phyloP scores from a whole-genome alignment of 768 basidiomycete genomes.

The Mycena filopes region DNA sequence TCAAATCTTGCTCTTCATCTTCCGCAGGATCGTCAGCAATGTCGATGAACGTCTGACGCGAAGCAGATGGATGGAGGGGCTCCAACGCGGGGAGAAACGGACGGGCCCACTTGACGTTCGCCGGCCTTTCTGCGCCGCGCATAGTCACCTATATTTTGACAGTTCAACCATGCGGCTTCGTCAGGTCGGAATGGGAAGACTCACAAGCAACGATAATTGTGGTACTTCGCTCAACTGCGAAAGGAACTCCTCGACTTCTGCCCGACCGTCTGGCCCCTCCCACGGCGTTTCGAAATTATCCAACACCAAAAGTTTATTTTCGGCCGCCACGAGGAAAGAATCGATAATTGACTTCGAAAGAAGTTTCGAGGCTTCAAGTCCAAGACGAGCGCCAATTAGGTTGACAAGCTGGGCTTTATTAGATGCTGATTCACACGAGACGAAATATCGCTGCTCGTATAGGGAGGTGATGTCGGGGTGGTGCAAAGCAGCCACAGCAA shows the following conservation, averaged over 20 bases:
- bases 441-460: constrained; percentile 15
- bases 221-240: constrained; percentile 8
- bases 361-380: constrained; percentile 3
- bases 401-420: background rate
- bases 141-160: constrained; percentile 20
- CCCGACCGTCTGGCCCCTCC: constrained; percentile 10
- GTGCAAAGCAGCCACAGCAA: constrained; percentile 7
- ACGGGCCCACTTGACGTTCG: constrained; percentile 17
- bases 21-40: constrained; percentile 16
- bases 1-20: constrained; percentile 2
- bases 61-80: constrained; percentile 11
- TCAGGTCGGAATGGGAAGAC: too few species aligned
- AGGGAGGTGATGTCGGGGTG: background rate
- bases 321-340: background rate
- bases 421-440: constrained; percentile 22
- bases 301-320: constrained; percentile 10
- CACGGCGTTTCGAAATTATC: constrained; percentile 29
- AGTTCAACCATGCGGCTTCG: too few species aligned
- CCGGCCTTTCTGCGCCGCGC: constrained; percentile 25
- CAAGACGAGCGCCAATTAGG: constrained; percentile 8
- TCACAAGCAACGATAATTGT: constrained; percentile 15
- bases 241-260: constrained; percentile 22
- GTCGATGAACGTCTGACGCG: constrained; percentile 19
- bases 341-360: background rate
- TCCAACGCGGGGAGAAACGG: constrained; percentile 22